Conservation (phyloP, 2,329 filamentous ascomycete genomes). For the Fragosphaeria purpurea region DNA sequence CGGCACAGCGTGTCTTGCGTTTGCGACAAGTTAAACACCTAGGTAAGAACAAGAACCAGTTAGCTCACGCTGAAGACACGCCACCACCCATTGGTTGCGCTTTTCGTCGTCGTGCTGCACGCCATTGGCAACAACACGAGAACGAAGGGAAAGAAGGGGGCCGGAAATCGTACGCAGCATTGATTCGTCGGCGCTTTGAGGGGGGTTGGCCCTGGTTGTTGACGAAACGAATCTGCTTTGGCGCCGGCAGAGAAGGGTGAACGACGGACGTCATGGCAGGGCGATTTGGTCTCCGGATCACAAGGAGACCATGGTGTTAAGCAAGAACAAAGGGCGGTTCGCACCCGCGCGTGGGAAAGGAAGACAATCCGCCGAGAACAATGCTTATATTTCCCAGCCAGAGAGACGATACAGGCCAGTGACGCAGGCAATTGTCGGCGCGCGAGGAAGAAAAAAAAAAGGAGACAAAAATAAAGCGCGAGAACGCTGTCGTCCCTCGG, state of each 20-base stretch:
- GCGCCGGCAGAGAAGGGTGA: constrained; percentile 32
- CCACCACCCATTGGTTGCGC: no score
- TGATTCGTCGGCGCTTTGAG: constrained; percentile 68
- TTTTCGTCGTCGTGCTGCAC: no score
- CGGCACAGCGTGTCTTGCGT: constrained; percentile 66
- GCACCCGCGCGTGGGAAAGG: no score
- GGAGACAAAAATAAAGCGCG: not conserved
- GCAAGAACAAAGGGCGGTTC: no score
- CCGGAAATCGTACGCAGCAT: constrained; percentile 53
- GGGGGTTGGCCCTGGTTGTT: constrained; percentile 74
- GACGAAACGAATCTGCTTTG: constrained; percentile 65
- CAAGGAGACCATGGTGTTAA: constrained; percentile 24
- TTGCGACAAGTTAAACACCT: constrained; percentile 66
- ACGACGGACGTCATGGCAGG: constrained; percentile 36
- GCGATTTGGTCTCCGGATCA: constrained; percentile 10
- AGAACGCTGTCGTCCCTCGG: no score
- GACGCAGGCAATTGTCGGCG: no score
- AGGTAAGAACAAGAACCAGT: not conserved
- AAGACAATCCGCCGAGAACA: no score
- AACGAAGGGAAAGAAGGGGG: not conserved
- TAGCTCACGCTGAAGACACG: no score
- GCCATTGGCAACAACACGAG: no score
- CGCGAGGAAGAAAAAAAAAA: no score
- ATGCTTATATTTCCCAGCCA: no score
- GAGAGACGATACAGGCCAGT: no score